These are phyloP conservation scores for Hanseniaspora pseudoguilliermondii DNA, from an alignment of 805 yeast species.

Conservation along the genomic window DNA sequence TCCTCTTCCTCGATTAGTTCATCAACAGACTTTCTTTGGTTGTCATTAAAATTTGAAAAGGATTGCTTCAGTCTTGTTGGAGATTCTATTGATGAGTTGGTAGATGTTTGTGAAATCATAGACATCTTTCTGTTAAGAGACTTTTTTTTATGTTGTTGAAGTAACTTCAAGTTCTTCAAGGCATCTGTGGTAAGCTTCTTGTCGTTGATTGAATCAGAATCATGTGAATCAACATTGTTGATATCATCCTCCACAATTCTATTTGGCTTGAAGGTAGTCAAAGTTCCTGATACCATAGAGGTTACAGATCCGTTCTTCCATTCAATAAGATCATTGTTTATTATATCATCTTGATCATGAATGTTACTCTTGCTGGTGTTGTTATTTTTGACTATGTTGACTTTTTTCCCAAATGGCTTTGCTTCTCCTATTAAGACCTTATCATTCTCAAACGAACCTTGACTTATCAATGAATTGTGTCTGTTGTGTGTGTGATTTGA, in stretches of 20 bases:
- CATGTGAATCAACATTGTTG: constrained; percentile 20
- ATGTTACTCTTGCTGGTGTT: not conserved
- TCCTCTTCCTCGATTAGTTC: not conserved
- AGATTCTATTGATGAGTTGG: constrained; percentile 6
- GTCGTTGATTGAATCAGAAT: constrained; percentile 19
- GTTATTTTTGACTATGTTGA: not conserved
- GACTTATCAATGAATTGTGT: constrained; percentile 3
- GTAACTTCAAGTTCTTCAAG: constrained; percentile 26
- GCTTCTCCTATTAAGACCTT: constrained; percentile 12
- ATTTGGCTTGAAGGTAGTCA: constrained; percentile 12
- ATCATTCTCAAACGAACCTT: constrained; percentile 6
- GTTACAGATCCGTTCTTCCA: constrained; percentile 14
- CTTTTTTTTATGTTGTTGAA: constrained; percentile 16
- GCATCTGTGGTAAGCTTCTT: constrained; percentile 32
- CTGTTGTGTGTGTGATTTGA: constrained; percentile 2
- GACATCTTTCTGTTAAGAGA: constrained; percentile 3
- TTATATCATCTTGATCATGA: not conserved
- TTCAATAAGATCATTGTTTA: constrained; percentile 13
- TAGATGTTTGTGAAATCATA: constrained; percentile 5
- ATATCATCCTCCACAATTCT: constrained; percentile 20
- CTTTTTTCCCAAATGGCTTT: constrained; percentile 10
- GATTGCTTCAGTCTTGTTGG: constrained; percentile 10
- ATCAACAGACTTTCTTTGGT: constrained; percentile 6
- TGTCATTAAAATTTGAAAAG: not conserved
- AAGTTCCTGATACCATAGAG: constrained; percentile 13